Conservation (phyloP, 176 grass and related monocot genomes). For the Oryza officinalis region DNA sequence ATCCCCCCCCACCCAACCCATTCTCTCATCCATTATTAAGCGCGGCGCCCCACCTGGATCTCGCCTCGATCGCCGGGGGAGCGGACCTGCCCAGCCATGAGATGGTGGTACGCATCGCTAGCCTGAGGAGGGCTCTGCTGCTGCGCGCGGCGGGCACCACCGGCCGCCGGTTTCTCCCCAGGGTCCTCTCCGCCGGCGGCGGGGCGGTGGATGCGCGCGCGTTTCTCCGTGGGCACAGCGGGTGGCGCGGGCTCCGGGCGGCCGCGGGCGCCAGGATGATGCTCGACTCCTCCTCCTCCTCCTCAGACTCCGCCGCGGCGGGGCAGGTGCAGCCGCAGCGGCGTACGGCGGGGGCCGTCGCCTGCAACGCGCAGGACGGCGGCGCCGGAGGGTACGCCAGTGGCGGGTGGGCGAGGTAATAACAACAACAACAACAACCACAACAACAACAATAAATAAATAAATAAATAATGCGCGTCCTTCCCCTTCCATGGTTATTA, state of each 20-base stretch:
- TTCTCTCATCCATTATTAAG: slow-evolving; percentile 16
- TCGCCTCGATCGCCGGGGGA: slow-evolving; percentile 27
- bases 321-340: slow-evolving; percentile 50
- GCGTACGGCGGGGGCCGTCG: slow-evolving; percentile 25
- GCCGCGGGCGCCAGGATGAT: slow-evolving; percentile 58
- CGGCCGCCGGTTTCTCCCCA: slow-evolving; percentile 30
- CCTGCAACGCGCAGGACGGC: slow-evolving; percentile 36
- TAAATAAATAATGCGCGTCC: not conserved
- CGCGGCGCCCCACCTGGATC: slow-evolving; percentile 24
- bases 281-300: slow-evolving; percentile 42
- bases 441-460: no score
- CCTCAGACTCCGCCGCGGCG: slow-evolving; percentile 10
- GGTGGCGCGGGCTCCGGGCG: slow-evolving; percentile 53
- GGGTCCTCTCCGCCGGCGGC: slow-evolving; percentile 48
- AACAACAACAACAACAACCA: not conserved
- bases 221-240: slow-evolving; percentile 17
- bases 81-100: slow-evolving; percentile 49
- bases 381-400: slow-evolving; percentile 49
- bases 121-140: slow-evolving; percentile 79
- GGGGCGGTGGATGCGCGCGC: slow-evolving; percentile 51
- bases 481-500: not conserved
- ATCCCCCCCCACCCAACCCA: slow-evolving; percentile 20
- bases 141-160: slow-evolving; percentile 43
- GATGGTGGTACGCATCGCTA: slow-evolving; percentile 92
- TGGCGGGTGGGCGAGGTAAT: slow-evolving; percentile 63